phyloP scores from a whole-genome alignment of 257 asterid species.

The Handroanthus guayacan region DNA sequence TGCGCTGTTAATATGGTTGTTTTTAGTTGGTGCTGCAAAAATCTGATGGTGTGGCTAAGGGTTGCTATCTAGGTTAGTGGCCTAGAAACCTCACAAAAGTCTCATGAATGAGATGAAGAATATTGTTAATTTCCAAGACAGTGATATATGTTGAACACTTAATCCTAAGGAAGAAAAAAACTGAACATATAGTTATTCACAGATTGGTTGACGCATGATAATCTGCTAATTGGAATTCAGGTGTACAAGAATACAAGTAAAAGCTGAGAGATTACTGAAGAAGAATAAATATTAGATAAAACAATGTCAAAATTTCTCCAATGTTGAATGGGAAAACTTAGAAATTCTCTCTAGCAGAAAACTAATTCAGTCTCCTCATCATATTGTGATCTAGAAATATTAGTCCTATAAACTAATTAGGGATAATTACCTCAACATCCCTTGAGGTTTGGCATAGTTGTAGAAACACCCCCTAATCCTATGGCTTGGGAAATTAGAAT shows the following conservation, averaged over 20 bases:
- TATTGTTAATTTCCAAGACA: conserved; percentile 5
- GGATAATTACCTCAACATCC: no score
- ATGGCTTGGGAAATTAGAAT: no score
- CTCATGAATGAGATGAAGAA: background rate
- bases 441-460: no score
- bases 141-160: background rate
- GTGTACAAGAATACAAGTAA: background rate
- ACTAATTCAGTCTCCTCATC: background rate
- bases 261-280: conserved; percentile 16
- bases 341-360: conserved; percentile 12
- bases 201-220: background rate
- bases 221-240: conserved; percentile 15
- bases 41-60: conserved; percentile 3
- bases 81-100: background rate
- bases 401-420: background rate
- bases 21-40: conserved; percentile 1
- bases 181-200: background rate
- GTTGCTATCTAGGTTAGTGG: conserved; percentile 9
- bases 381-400: conserved; percentile 9
- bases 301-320: conserved; percentile 21
- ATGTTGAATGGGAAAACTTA: background rate
- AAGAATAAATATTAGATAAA: conserved; percentile 2
- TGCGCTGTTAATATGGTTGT: conserved; percentile 7
- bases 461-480: no score
- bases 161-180: background rate